A percentile compares a stretch with the other conserved stretches of the same genome.
Evolutionary conservation across 2,329 filamentous ascomycete genomes (phyloP).

Genomic region (Gliomastix tumulicola): DNA sequence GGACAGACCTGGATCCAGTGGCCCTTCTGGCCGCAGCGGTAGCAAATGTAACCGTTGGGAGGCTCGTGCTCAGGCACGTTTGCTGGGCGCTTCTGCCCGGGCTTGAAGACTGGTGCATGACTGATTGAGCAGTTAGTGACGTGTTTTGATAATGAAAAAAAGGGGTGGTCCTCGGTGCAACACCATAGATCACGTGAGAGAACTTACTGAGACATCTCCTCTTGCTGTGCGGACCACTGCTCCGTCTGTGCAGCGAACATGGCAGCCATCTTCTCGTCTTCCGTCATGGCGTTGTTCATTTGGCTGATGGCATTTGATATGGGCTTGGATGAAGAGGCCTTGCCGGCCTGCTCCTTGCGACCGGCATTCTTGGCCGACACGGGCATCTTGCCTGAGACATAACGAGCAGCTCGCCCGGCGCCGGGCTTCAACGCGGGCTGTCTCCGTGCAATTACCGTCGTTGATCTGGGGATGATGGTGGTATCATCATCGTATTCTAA

Average conservation of each 20-base stretch:
- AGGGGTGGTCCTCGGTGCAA: too few species aligned
- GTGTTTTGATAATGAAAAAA: constrained; percentile 9
- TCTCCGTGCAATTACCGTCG: constrained; percentile 83
- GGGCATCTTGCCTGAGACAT: constrained; percentile 95
- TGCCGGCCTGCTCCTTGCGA: constrained; percentile 55
- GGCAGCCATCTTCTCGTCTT: constrained; percentile 88
- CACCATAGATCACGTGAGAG: background rate
- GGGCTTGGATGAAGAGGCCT: constrained; percentile 48
- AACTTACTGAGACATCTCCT: constrained; percentile 78
- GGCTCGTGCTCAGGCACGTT: constrained; percentile 90
- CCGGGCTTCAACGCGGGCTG: constrained; percentile 79
- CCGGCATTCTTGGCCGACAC: constrained; percentile 76
- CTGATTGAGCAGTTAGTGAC: constrained; percentile 31
- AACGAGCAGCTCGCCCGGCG: constrained; percentile 84
- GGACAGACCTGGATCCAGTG: constrained; percentile 98
- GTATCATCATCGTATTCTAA: constrained; percentile 97
- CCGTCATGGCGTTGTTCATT: constrained; percentile 75
- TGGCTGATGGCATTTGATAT: constrained; percentile 52
- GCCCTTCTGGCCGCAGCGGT: constrained; percentile 94
- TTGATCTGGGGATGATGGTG: constrained; percentile 91
- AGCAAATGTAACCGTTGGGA: constrained; percentile 91
- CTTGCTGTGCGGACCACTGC: constrained; percentile 89
- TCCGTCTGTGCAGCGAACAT: constrained; percentile 87
- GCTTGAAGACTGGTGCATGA: constrained; percentile 55
- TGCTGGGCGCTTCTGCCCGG: constrained; percentile 56